A percentile compares a stretch with the other conserved stretches of the same genome.
Conservation (phyloP, 495 filamentous ascomycete species). For the Pseudotulostoma volvatum region DNA sequence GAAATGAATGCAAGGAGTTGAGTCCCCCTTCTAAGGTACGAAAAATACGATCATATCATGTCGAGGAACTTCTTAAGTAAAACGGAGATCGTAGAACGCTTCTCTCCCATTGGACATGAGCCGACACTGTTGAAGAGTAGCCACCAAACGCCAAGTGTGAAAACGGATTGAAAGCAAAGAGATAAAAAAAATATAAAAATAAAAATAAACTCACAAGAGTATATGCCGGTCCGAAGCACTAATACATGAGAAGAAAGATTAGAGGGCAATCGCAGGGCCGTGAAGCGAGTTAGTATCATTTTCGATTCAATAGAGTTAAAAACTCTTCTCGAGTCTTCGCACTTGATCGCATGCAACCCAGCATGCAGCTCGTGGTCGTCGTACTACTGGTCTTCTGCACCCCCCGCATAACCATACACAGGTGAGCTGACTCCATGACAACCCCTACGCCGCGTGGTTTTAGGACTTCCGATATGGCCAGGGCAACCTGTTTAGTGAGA, state of each 20-base stretch:
- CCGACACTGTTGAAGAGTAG: constrained; percentile 25
- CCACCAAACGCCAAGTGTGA: constrained; percentile 23
- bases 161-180: constrained; percentile 2
- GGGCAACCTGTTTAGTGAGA: constrained; percentile 86
- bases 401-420: constrained; percentile 98
- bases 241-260: not conserved
- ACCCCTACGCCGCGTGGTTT: constrained; percentile 85
- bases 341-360: constrained; percentile 81
- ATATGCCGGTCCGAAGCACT: constrained; percentile 1
- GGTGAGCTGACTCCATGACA: constrained; percentile 90
- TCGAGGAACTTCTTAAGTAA: too few relatives aligned
- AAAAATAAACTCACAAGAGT: constrained; percentile 2
- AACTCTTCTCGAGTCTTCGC: constrained; percentile 94
- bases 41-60: too few relatives aligned
- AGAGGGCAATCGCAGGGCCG: not conserved
- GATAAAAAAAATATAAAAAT: constrained; percentile 2
- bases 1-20: too few relatives aligned
- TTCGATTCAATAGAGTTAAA: constrained; percentile 58
- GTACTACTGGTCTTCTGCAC: constrained; percentile 76
- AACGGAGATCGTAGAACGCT: too few relatives aligned
- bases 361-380: constrained; percentile 90
- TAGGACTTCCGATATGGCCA: constrained; percentile 81
- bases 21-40: too few relatives aligned
- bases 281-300: constrained; percentile 11
- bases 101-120: too few relatives aligned